Conservation (phyloP, 352 stramenopile species). For the Phytophthora parvispora region DNA sequence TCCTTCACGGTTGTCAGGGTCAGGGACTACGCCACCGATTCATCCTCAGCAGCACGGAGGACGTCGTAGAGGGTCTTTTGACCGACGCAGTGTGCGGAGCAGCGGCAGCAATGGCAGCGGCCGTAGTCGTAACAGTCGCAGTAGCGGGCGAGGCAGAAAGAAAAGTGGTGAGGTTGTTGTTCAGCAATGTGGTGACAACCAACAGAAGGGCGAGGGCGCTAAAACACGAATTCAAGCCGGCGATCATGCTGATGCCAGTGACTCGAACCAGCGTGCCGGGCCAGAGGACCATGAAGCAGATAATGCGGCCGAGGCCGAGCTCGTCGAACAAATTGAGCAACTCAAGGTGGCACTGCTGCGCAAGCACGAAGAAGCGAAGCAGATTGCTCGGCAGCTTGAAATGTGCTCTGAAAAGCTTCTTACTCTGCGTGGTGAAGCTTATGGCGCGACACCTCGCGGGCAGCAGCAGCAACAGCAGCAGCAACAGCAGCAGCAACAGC, state of each 20-base stretch:
- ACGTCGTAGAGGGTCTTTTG: slow-evolving; percentile 29
- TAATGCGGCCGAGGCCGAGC: slow-evolving; percentile 48
- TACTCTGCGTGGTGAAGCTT: slow-evolving; percentile 38
- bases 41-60: slow-evolving; percentile 19
- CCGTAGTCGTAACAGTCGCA: slow-evolving; percentile 39
- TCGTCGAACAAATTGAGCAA: slow-evolving; percentile 74
- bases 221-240: not conserved
- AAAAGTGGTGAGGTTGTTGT: slow-evolving; percentile 12
- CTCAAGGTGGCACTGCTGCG: slow-evolving; percentile 71
- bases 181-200: slow-evolving; percentile 19
- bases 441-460: not conserved
- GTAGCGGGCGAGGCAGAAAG: slow-evolving; percentile 30
- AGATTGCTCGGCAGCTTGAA: slow-evolving; percentile 69
- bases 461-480: slow-evolving; percentile 17
- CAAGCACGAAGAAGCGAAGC: slow-evolving; percentile 85
- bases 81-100: slow-evolving; percentile 35
- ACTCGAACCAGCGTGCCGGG: slow-evolving; percentile 69
- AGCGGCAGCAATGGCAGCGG: slow-evolving; percentile 42
- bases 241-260: slow-evolving; percentile 14
- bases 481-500: slow-evolving; percentile 21
- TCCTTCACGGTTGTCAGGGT: slow-evolving; percentile 2
- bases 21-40: slow-evolving; percentile 3
- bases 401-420: slow-evolving; percentile 62
- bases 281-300: slow-evolving; percentile 39
- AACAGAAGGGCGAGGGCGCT: slow-evolving; percentile 18